phyloP scores from a whole-genome alignment of 495 filamentous ascomycete species.

The Copromyces sp. region DNA sequence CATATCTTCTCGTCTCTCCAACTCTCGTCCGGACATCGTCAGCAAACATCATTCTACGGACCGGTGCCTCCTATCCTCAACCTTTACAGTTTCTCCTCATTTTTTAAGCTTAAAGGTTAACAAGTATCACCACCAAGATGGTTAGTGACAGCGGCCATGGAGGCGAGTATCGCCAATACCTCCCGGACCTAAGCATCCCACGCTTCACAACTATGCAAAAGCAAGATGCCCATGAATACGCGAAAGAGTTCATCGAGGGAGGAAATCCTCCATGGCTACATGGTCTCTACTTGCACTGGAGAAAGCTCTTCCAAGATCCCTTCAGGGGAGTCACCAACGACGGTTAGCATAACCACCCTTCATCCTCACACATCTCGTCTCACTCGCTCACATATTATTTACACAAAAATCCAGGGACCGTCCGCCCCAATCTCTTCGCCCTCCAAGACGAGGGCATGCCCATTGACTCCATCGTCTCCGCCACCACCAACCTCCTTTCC shows the following conservation, averaged over 20 bases:
- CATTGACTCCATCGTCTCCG: constrained; percentile 42
- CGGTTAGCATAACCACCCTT: constrained; percentile 30
- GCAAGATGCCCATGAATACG: constrained; percentile 56
- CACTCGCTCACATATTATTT: neutral
- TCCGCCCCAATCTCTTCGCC: constrained; percentile 46
- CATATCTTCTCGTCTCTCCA: neutral
- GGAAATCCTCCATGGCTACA: constrained; percentile 59
- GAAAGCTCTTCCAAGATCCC: constrained; percentile 53
- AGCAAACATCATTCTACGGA: neutral
- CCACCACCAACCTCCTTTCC: constrained; percentile 34
- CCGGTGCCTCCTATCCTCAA: neutral
- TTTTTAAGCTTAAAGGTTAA: neutral
- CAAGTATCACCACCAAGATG: neutral
- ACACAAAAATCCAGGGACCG: constrained; percentile 28
- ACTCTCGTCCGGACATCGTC: neutral
- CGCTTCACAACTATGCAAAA: constrained; percentile 54
- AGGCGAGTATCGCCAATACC: constrained; percentile 28
- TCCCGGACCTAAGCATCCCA: constrained; percentile 49
- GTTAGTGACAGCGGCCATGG: neutral
- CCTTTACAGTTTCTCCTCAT: neutral
- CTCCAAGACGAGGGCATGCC: constrained; percentile 53
- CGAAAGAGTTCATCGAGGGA: constrained; percentile 46
- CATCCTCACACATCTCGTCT: neutral
- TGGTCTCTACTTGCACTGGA: constrained; percentile 56
- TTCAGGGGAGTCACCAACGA: constrained; percentile 63